Evolutionary conservation across 2,329 filamentous ascomycete species (phyloP), one percentile per base, ranked within the genome.

Genomic region (Leptographium galeiforme): DNA sequence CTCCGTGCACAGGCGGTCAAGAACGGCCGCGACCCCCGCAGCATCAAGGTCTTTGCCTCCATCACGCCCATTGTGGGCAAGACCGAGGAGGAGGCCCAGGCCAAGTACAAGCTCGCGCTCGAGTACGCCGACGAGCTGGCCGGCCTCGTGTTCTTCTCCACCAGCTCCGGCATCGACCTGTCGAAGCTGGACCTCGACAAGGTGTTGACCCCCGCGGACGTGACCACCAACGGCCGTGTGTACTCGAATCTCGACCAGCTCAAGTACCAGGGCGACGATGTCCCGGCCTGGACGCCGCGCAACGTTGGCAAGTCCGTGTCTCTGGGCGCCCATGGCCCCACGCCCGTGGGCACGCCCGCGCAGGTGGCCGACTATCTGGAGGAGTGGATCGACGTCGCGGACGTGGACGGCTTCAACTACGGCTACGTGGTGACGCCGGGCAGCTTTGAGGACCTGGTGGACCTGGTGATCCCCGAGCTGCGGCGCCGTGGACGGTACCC

Each of bases 381-480:
- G 65, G 66, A 70, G 1, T 88, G 84, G 83, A 70, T 87, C 0
- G 61, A 69, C 7, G 83, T 86, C 62, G 82, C 81, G 0, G 84
- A 85, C 58, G 77, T 88, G 1, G 84, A 88, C 62, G 84, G 84
- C 0, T 89, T 89, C 66, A 89, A 88, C 62, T 75, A 88, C 64
- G 82, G 54, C 8, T 55, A 55, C 39, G 50, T 56, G 6, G 45
- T 53, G 32, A 39, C 54, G 10, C 56, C 56, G 11, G 56, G 56
- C n/a, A 56, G 43, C 30, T 56, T 54, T 13, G 56, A 57, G 50
- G 56, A 57, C 36, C 38, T 57, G 14, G 56, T 58, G 13, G 55
- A 55, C 40, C 48, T 56, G 2, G 46, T 58, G 4, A 50, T 56
- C 11, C 56, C 55, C 2, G 55, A 58, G 44, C 41, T 56, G 50